These are phyloP conservation scores for Ziziphus jujuba DNA, from an alignment of 306 rosid genomes.

Conservation along the genomic window DNA sequence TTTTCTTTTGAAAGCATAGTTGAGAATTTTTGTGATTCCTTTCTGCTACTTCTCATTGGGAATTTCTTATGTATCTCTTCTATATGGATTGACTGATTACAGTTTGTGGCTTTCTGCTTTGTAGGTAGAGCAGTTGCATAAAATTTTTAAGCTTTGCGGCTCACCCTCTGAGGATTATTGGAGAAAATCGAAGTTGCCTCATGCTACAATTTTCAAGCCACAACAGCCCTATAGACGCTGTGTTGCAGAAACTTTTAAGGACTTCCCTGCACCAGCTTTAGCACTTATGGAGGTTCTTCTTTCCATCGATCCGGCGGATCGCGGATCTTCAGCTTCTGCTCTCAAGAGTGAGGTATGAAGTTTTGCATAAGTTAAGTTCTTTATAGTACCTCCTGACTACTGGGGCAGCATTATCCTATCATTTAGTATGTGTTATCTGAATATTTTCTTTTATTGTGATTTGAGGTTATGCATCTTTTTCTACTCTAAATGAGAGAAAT, in stretches of 20 bases:
- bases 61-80: constrained; percentile 6
- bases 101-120: constrained; percentile 25
- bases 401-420: background rate
- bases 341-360: constrained; percentile 72
- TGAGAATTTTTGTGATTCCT: background rate
- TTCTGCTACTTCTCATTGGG: background rate
- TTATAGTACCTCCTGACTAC: background rate
- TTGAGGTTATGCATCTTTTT: background rate
- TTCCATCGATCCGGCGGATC: constrained; percentile 90
- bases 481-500: background rate
- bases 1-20: background rate
- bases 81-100: constrained; percentile 13
- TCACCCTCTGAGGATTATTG: constrained; percentile 93
- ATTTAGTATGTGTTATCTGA: background rate
- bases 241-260: constrained; percentile 84
- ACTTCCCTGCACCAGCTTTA: constrained; percentile 79
- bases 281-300: constrained; percentile 70
- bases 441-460: background rate
- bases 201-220: constrained; percentile 93
- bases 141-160: constrained; percentile 92
- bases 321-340: constrained; percentile 81
- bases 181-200: constrained; percentile 94
- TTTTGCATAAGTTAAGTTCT: constrained; percentile 1
- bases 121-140: constrained; percentile 92
- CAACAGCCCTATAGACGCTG: constrained; percentile 87